Evolutionary conservation across 768 basidiomycete species (phyloP).

Genomic region (Boletus insuetus): DNA sequence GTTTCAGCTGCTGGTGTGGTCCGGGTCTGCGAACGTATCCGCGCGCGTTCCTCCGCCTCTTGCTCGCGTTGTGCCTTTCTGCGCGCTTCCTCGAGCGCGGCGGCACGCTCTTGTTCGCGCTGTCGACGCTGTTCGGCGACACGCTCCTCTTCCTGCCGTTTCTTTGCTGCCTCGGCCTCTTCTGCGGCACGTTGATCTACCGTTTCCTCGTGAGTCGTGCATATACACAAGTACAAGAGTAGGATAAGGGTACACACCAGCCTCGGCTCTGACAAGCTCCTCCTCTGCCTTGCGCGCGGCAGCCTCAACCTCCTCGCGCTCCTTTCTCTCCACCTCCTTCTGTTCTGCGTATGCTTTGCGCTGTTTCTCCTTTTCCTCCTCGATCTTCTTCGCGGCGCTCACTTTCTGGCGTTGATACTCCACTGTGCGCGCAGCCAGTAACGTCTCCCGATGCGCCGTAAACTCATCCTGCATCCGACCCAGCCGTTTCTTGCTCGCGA

Average conservation of each 20-base stretch:
- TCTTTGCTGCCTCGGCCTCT: slow-evolving; percentile 51
- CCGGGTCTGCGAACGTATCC: slow-evolving; percentile 32
- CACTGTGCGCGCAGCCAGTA: slow-evolving; percentile 57
- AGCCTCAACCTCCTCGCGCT: slow-evolving; percentile 25
- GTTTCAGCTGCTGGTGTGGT: slow-evolving; percentile 24
- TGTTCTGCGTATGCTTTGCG: slow-evolving; percentile 59
- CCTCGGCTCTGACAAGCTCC: slow-evolving; percentile 45
- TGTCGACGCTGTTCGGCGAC: slow-evolving; percentile 46
- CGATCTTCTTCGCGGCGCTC: slow-evolving; percentile 62
- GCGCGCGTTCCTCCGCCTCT: slow-evolving; percentile 56
- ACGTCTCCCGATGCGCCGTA: slow-evolving; percentile 43
- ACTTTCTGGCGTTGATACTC: slow-evolving; percentile 61
- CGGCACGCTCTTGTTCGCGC: slow-evolving; percentile 51
- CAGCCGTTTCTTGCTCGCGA: slow-evolving; percentile 75
- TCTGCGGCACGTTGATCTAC: slow-evolving; percentile 57
- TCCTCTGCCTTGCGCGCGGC: slow-evolving; percentile 32
- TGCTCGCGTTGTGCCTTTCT: slow-evolving; percentile 63
- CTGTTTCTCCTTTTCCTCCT: slow-evolving; percentile 80
- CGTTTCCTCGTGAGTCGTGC: not conserved
- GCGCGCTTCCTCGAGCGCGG: slow-evolving; percentile 52
- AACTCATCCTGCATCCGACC: slow-evolving; percentile 74
- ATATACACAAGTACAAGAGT: not conserved
- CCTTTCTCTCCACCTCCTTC: slow-evolving; percentile 42
- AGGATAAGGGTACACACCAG: slow-evolving; percentile 40
- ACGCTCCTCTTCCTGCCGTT: slow-evolving; percentile 63